These are phyloP conservation scores for Chytridiales sp. DNA, from an alignment of 371 early-diverging fungal genomes.

Conservation along the genomic window DNA sequence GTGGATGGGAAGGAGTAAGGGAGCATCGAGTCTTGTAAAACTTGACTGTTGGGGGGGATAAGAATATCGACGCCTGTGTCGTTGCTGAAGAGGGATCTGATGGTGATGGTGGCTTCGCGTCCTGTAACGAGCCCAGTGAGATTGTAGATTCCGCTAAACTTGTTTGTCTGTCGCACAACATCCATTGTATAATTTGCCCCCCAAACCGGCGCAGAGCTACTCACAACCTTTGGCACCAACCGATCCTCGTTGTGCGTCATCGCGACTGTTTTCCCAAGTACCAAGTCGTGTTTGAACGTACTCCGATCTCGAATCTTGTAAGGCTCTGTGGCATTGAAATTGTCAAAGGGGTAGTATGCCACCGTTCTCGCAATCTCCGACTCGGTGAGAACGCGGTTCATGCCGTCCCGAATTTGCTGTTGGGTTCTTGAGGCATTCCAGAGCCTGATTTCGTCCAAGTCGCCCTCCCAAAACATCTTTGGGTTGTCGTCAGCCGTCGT, in stretches of 20 bases:
- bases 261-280: not conserved
- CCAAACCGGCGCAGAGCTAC: not conserved
- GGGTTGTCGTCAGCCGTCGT: constrained; percentile 5
- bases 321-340: not conserved
- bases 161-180: not conserved
- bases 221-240: not conserved
- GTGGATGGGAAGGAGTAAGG: not conserved
- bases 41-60: too few species aligned
- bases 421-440: constrained; percentile 7
- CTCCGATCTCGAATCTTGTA: not conserved
- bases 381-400: not conserved
- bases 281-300: not conserved
- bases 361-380: constrained; percentile 2
- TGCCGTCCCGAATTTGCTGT: constrained; percentile 3
- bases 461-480: constrained; percentile 9
- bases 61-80: not conserved
- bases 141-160: constrained; percentile 1
- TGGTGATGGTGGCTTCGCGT: not conserved
- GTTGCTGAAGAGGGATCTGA: not conserved
- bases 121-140: not conserved
- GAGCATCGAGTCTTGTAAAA: too few species aligned
- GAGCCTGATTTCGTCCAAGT: constrained; percentile 13
- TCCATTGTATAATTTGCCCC: not conserved
- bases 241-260: not conserved
- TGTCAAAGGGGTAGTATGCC: constrained; percentile 11